phyloP scores from a whole-genome alignment of 1,284 basidiomycete genomes.

The Prillingera fragicola region DNA sequence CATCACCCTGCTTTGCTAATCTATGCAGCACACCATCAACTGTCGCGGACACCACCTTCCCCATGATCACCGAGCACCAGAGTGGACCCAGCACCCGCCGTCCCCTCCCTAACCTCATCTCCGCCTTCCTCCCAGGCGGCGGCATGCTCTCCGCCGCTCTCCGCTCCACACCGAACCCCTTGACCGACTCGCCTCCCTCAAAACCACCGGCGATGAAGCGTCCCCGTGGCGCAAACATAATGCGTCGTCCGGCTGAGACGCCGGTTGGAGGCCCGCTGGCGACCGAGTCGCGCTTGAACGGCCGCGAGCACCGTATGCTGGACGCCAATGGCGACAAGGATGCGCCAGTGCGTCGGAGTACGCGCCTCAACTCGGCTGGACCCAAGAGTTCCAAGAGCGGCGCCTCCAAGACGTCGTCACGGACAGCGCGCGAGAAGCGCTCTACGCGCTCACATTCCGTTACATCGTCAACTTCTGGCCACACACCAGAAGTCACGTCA shows the following conservation, averaged over 20 bases:
- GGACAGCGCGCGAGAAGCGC: constrained; percentile 22
- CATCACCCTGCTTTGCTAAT: constrained; percentile 3
- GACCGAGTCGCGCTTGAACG: constrained; percentile 18
- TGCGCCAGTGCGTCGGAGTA: constrained; percentile 31
- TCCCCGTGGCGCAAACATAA: constrained; percentile 24
- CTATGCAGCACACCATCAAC: constrained; percentile 28
- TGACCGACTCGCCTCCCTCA: constrained; percentile 9
- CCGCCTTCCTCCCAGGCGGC: constrained; percentile 21
- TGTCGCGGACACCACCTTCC: constrained; percentile 37
- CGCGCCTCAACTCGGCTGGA: constrained; percentile 29
- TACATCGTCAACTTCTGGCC: constrained; percentile 57
- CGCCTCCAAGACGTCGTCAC: constrained; percentile 15
- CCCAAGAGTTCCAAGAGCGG: too few relatives aligned
- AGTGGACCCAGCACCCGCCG: constrained; percentile 15
- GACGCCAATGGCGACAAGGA: constrained; percentile 33
- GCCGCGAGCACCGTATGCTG: constrained; percentile 27
- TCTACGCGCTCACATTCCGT: constrained; percentile 32
- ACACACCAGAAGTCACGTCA: constrained; percentile 57
- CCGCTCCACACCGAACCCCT: constrained; percentile 25
- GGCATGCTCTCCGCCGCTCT: constrained; percentile 20
- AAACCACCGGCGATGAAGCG: constrained; percentile 46
- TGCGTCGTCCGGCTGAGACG: constrained; percentile 5
- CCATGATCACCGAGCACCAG: constrained; percentile 21
- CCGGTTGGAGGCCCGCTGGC: constrained; percentile 10
- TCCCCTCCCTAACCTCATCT: constrained; percentile 35